Base-by-base conservation (phyloP, 2,329 filamentous ascomycete genomes). In the Xylaria sp. region DNA sequence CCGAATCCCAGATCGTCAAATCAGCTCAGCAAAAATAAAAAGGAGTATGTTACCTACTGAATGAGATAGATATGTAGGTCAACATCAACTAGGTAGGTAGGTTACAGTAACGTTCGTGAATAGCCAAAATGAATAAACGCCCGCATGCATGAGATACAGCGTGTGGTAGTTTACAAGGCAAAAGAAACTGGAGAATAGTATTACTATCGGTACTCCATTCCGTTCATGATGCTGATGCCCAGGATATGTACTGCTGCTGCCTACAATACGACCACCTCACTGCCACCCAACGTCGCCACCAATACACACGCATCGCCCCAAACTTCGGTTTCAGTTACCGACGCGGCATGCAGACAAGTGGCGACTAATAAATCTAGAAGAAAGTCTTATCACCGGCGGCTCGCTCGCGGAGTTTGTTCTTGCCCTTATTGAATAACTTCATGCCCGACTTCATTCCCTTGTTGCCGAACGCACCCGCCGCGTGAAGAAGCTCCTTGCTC, bases 371-470 rank as follows among this genome's bases (percentile, higher is more conserved):
- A 5, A 81, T 79, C 88, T 85, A 91, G 83, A 90, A 87, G 90
- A 93, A 94, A 92, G 94, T 92, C 93, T 97, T 97, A 82, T 96
- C 93, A 78, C 90, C 89, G 72, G 63, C 66, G 36, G 88, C 88
- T 78, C 86, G 68, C 51, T 74, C 88, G 71, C 87, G 85, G 79
- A 97, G 90, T 81, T 93, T 95, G 82, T 88, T 95, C 83, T 92
- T 95, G 74, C 94, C 93, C 83, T 97, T 97, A 73, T 92, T 94
- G 80, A 98, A 91, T 72, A 98, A 82, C 62, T 94, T 95, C 83
- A 97, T 97, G 58, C 94, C 94, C 67, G 94, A 93, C 78, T 93
- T 94, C 83, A 92, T 93, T 73, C 94, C 94, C 62, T 94, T 95
- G 82, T 97, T 98, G 64, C 94, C 94, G 73, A 94, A 94, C 77